Percentiles rank a stretch among this genome's conserved stretches.
phyloP scores from a whole-genome alignment of 1,284 basidiomycete genomes.

The Acaromyces ingoldii region DNA sequence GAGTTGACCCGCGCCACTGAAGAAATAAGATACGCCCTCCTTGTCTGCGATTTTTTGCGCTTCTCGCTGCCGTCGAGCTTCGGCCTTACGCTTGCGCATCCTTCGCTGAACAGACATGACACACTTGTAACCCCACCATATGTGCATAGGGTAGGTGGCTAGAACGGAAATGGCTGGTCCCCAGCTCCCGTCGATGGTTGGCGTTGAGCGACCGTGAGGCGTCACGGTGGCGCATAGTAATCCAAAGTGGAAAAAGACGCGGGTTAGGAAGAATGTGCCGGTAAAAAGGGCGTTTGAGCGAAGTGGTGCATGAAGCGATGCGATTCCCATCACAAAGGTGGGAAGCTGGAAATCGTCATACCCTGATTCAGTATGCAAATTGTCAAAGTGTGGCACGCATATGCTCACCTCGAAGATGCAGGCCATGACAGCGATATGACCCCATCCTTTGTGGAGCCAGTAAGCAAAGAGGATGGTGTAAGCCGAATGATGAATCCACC shows the following conservation, averaged over 20 bases:
- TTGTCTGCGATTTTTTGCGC: constrained; percentile 16
- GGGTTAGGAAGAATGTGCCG: constrained; percentile 41
- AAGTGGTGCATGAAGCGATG: constrained; percentile 34
- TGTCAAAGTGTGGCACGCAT: neutral
- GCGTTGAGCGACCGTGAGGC: constrained; percentile 27
- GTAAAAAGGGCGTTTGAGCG: constrained; percentile 50
- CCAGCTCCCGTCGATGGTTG: constrained; percentile 29
- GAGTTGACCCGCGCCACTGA: constrained; percentile 30
- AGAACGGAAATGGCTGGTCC: constrained; percentile 29
- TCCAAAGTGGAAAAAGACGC: constrained; percentile 44
- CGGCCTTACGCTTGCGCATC: constrained; percentile 41
- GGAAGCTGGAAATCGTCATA: constrained; percentile 22
- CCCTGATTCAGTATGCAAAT: neutral
- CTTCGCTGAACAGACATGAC: constrained; percentile 39
- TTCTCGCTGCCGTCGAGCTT: constrained; percentile 20
- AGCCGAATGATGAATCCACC: constrained; percentile 47
- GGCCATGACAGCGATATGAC: constrained; percentile 31
- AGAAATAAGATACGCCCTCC: constrained; percentile 15
- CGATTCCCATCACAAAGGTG: constrained; percentile 47
- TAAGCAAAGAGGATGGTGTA: constrained; percentile 39
- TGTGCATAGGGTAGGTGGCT: constrained; percentile 47
- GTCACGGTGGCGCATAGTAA: constrained; percentile 29
- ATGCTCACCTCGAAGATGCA: constrained; percentile 37
- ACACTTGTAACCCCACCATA: constrained; percentile 50
- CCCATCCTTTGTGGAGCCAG: constrained; percentile 43